Base-by-base conservation (phyloP, 2,329 filamentous ascomycete genomes). In the Fusarium beomiforme region DNA sequence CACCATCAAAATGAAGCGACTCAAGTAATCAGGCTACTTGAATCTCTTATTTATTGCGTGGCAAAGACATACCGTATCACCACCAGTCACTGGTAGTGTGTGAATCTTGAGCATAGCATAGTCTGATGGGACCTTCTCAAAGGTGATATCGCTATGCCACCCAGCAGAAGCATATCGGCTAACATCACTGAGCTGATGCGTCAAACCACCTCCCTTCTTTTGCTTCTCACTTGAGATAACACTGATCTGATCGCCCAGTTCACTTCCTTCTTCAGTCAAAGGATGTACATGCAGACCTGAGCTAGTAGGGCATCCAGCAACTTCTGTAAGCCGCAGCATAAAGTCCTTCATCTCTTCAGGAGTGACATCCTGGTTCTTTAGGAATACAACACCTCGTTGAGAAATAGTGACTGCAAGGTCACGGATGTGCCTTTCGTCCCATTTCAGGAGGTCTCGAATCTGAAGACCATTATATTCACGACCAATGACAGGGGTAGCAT, bases 91-190 rank as follows among this genome's bases (percentile, higher is more conserved):
- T 2, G 89, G 89, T 1, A 91, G 79, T 53, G 87, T 80, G 6
- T 84, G 85, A 3, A 91, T 79, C 33, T 88, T 85, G n/a, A 92
- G 81, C 29, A 85, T 86, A 1, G 89, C 86, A 75, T 90, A 91
- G 73, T 91, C 89, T 3, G 85, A 84, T 0, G 89, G 88, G 1
- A 86, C 82, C 2, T 84, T 84, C 75, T 91, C 89, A 73, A 90
- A 91, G 24, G 85, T 84, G 67, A 91, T 90, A 60, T 91, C 88
- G 84, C 72, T 85, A 75, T 69, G 85, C 85, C 69, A 86, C 70
- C 75, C 83, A 72, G 71, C 81, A 73, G 77, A 78, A 5, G 85
- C 85, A 57, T 84, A 84, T 24, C 84, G 81, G 71, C 82, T 84
- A 46, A 85, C 84, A 70, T 86, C 85, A 71, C 83, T 86, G 63